Percentiles rank a stretch among this genome's conserved stretches.
Conservation (phyloP, 2,329 filamentous ascomycete species). For the Colletotrichum aenigma region DNA sequence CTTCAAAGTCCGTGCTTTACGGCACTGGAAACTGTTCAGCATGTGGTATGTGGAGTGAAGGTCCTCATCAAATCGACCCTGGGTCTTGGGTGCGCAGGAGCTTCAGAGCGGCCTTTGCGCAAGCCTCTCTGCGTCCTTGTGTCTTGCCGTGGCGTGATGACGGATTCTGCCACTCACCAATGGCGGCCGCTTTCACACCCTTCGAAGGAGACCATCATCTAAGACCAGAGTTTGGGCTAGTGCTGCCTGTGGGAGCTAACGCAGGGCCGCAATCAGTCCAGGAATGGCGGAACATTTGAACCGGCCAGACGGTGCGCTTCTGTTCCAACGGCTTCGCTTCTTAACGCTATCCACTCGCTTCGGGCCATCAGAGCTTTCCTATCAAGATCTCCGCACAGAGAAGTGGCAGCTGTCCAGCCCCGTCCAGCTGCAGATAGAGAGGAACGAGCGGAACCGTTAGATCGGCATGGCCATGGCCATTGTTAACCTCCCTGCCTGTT, state of each 20-base stretch:
- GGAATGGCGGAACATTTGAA: conserved; percentile 2
- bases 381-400: not conserved
- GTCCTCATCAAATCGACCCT: conserved; percentile 7
- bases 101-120: conserved; percentile 3
- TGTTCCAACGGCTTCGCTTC: conserved; percentile 14
- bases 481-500: not conserved
- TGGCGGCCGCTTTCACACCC: not conserved
- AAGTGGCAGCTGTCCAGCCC: not conserved
- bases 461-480: not conserved
- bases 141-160: conserved; percentile 17
- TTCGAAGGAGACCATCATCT: conserved; percentile 1
- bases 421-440: not conserved
- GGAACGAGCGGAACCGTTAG: not conserved
- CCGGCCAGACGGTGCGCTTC: conserved; percentile 13
- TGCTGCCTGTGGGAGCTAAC: conserved; percentile 1
- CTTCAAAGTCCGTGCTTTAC: not conserved
- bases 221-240: not conserved
- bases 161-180: not conserved
- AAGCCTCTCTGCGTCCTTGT: not conserved
- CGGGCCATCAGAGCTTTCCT: not conserved
- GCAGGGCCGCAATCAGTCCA: not conserved
- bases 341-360: not conserved
- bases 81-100: not conserved
- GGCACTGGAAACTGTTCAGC: not conserved
- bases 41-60: conserved; percentile 7